These are phyloP conservation scores for Fusarium pseudocircinatum DNA, from an alignment of 2,329 filamentous ascomycete species.

Conservation along the genomic window DNA sequence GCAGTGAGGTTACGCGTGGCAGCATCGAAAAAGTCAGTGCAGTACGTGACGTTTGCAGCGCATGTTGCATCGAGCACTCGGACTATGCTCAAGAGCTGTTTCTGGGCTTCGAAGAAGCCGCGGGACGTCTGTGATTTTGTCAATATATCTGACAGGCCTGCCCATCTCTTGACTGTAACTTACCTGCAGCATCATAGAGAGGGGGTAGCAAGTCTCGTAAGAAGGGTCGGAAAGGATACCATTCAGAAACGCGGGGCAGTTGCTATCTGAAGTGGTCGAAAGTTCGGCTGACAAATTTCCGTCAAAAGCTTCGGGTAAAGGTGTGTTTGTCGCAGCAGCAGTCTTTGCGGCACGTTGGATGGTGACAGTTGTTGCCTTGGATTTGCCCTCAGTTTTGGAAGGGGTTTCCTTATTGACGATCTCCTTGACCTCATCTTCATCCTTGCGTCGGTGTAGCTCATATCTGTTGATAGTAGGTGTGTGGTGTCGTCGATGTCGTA, in stretches of 20 bases:
- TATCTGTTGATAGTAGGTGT: constrained; percentile 8
- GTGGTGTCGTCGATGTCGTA: constrained; percentile 23
- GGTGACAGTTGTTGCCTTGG: constrained; percentile 38
- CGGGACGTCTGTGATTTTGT: constrained; percentile 72
- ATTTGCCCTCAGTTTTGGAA: constrained; percentile 25
- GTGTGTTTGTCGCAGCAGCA: constrained; percentile 50
- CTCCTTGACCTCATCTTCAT: constrained; percentile 22
- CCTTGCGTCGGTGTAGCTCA: constrained; percentile 23
- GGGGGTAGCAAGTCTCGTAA: constrained; percentile 79
- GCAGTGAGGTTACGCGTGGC: constrained; percentile 73
- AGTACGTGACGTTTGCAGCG: constrained; percentile 70
- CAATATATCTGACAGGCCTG: neutral
- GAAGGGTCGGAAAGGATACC: constrained; percentile 71
- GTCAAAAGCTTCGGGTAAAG: constrained; percentile 71
- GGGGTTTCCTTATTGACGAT: constrained; percentile 26
- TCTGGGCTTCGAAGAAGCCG: constrained; percentile 83
- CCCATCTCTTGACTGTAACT: constrained; percentile 39
- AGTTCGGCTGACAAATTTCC: constrained; percentile 71
- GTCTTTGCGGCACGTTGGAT: constrained; percentile 35
- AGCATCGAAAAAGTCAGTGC: constrained; percentile 69
- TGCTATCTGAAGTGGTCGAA: constrained; percentile 57
- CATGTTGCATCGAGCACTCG: constrained; percentile 84
- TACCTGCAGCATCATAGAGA: constrained; percentile 86
- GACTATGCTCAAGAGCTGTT: constrained; percentile 76
- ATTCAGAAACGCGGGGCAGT: constrained; percentile 75